Conservation (phyloP, 2,329 filamentous ascomycete genomes). For the Cercospora sesami region DNA sequence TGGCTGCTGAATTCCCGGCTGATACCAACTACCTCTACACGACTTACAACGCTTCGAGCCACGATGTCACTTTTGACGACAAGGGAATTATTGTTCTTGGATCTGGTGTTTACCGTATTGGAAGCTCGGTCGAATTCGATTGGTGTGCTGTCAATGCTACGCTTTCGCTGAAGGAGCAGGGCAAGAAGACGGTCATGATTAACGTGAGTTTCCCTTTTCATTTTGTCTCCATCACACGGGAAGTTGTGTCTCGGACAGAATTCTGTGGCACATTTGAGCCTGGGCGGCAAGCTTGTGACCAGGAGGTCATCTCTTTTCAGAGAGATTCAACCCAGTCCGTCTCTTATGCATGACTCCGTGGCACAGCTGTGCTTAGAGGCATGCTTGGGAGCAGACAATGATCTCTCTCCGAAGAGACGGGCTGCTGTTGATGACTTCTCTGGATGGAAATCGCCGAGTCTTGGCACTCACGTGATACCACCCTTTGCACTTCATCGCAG, state of each 20-base stretch:
- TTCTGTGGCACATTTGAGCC: neutral
- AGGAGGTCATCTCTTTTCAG: too few species aligned
- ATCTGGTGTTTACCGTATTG: slow-evolving; percentile 95
- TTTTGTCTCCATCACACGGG: neutral
- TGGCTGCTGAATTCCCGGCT: slow-evolving; percentile 94
- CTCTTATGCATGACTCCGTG: too few species aligned
- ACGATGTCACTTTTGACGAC: slow-evolving; percentile 92
- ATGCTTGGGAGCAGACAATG: too few species aligned
- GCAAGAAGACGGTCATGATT: slow-evolving; percentile 97
- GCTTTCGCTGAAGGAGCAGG: slow-evolving; percentile 76
- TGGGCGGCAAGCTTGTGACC: neutral
- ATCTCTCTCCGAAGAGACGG: too few species aligned
- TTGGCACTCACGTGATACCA: too few species aligned
- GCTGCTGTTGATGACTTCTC: too few species aligned
- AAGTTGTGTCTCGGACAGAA: too few species aligned
- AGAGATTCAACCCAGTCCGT: too few species aligned
- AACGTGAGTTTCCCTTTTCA: slow-evolving; percentile 50
- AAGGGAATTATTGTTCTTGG: slow-evolving; percentile 87
- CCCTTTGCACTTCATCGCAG: too few species aligned
- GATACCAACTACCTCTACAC: slow-evolving; percentile 96
- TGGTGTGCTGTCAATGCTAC: slow-evolving; percentile 96
- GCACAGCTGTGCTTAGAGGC: too few species aligned
- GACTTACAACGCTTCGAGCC: slow-evolving; percentile 92
- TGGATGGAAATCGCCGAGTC: too few species aligned
- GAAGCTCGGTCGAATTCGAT: slow-evolving; percentile 96